Percentiles rank a stretch among this genome's conserved stretches.
phyloP scores from a whole-genome alignment of 2,329 filamentous ascomycete genomes.

The Colletotrichum salicis region DNA sequence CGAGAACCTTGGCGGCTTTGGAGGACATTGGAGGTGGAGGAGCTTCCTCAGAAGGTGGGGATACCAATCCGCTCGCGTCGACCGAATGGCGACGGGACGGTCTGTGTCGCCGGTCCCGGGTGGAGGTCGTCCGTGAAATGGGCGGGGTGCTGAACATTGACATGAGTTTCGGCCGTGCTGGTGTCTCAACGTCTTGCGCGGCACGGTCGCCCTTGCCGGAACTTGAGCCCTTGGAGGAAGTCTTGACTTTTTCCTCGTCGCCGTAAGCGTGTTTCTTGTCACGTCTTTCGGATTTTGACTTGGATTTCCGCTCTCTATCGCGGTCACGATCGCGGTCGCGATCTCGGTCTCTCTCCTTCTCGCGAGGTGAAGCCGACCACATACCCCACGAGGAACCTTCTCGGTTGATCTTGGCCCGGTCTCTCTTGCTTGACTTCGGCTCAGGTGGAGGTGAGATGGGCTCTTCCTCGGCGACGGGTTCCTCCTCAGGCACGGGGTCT shows the following conservation, averaged over 20 bases:
- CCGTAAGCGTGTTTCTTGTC: constrained; percentile 56
- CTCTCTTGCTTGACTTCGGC: constrained; percentile 73
- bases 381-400: constrained; percentile 79
- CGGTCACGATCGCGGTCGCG: constrained; percentile 47
- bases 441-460: constrained; percentile 62
- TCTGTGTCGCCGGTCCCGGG: constrained; percentile 70
- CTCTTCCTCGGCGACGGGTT: constrained; percentile 18
- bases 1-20: constrained; percentile 83
- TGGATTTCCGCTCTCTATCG: constrained; percentile 52
- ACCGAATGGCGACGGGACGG: constrained; percentile 76
- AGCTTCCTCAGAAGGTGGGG: constrained; percentile 77
- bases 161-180: constrained; percentile 65
- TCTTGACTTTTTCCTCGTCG: constrained; percentile 70
- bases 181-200: constrained; percentile 56
- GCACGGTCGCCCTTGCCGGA: constrained; percentile 75
- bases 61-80: constrained; percentile 73
- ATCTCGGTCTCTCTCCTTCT: constrained; percentile 41
- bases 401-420: constrained; percentile 80
- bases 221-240: constrained; percentile 74
- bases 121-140: constrained; percentile 75
- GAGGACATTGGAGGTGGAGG: constrained; percentile 71
- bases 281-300: constrained; percentile 73
- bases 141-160: constrained; percentile 77
- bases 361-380: constrained; percentile 68
- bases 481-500: constrained; percentile 21